A percentile compares a stretch with the other conserved stretches of the same genome.
Conservation (phyloP, 495 filamentous ascomycete genomes). For the Jackrogersella multiformis region DNA sequence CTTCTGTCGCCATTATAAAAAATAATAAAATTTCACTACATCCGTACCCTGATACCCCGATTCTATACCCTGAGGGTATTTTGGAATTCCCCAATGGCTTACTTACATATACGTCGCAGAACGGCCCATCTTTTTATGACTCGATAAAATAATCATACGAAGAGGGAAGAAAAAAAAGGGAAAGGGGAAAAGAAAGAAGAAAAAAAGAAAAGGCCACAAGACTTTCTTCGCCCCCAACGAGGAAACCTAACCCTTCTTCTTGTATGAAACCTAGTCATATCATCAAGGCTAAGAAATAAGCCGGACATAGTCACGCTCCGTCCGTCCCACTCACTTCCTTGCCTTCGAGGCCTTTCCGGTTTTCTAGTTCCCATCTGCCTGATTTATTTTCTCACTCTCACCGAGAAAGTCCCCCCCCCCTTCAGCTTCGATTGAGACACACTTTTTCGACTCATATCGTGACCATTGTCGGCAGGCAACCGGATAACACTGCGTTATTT, state of each 20-base stretch:
- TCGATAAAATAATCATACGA: slow-evolving; percentile 40
- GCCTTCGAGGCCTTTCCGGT: slow-evolving; percentile 6
- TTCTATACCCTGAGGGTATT: neutral
- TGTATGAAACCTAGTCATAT: slow-evolving; percentile 27
- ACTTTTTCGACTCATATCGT: slow-evolving; percentile 21
- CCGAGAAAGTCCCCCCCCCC: slow-evolving; percentile 4
- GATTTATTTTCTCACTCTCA: slow-evolving; percentile 17
- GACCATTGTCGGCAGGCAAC: neutral
- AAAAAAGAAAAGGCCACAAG: slow-evolving; percentile 39
- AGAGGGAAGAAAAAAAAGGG: slow-evolving; percentile 30
- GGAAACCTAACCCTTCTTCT: slow-evolving; percentile 1
- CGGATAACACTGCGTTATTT: slow-evolving; percentile 20
- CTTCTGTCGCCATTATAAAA: slow-evolving; percentile 32
- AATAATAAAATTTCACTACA: slow-evolving; percentile 23
- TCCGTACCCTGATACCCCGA: neutral
- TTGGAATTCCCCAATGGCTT: slow-evolving; percentile 27
- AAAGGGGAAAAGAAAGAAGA: neutral
- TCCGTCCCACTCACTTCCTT: slow-evolving; percentile 31
- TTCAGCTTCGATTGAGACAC: slow-evolving; percentile 19
- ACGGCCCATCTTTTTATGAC: slow-evolving; percentile 35
- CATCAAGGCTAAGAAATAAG: slow-evolving; percentile 30
- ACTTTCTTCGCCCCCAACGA: slow-evolving; percentile 32
- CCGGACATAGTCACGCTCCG: slow-evolving; percentile 36
- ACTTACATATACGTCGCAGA: slow-evolving; percentile 38
- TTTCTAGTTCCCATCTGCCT: slow-evolving; percentile 12